Evolutionary conservation across 2,329 filamentous ascomycete genomes (phyloP).

Genomic region (Xylariaceae sp.): DNA sequence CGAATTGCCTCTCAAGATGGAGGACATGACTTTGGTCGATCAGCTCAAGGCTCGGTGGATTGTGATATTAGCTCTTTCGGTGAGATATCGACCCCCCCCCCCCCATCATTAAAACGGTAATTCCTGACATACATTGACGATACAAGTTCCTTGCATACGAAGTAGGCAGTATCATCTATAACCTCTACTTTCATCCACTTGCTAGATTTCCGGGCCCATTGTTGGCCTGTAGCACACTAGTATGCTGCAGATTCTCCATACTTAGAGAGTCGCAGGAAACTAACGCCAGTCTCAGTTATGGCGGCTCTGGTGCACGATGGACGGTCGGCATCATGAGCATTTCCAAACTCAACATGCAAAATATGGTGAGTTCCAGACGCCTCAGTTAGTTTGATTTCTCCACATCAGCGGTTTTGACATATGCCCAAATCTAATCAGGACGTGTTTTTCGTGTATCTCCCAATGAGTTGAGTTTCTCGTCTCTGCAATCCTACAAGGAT

Average conservation of each 20-base stretch:
- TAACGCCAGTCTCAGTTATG: slow-evolving; percentile 11
- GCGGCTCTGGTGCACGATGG: slow-evolving; percentile 16
- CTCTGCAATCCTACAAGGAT: slow-evolving; percentile 11
- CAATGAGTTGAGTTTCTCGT: slow-evolving; percentile 16
- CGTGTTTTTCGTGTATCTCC: slow-evolving; percentile 18
- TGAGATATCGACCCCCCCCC: not conserved
- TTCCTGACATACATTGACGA: not conserved
- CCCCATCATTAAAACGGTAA: not conserved
- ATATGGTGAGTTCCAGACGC: slow-evolving; percentile 9
- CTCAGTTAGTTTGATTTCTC: not conserved
- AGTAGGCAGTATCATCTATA: slow-evolving; percentile 13
- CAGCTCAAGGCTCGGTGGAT: not conserved
- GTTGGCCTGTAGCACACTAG: slow-evolving; percentile 8
- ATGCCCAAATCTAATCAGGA: slow-evolving; percentile 4
- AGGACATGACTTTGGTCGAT: not conserved
- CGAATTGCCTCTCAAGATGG: not conserved
- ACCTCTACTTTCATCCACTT: slow-evolving; percentile 20
- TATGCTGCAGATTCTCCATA: slow-evolving; percentile 1
- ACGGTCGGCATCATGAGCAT: slow-evolving; percentile 11
- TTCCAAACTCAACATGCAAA: slow-evolving; percentile 12
- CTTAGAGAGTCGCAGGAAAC: not conserved
- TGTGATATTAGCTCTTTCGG: not conserved
- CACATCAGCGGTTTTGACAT: not conserved
- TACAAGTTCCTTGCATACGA: not conserved
- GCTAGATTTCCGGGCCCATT: slow-evolving; percentile 16